phyloP scores from a whole-genome alignment of 2,329 filamentous ascomycete genomes.

The Fusarium chlamydosporum region DNA sequence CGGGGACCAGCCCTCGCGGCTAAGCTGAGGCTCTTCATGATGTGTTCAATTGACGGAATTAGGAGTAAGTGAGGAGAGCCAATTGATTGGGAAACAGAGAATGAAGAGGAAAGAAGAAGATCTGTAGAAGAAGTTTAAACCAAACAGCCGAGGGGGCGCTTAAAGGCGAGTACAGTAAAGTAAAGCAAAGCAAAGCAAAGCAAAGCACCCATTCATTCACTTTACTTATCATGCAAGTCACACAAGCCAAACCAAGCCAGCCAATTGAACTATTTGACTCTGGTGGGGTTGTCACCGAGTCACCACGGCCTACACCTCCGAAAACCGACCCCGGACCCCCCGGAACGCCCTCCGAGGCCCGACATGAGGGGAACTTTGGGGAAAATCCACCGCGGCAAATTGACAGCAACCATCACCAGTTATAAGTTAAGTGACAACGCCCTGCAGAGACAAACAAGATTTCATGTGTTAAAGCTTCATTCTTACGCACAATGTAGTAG shows the following conservation, averaged over 20 bases:
- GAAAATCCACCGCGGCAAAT: constrained; percentile 27
- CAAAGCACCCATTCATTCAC: neutral
- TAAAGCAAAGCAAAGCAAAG: too few relatives aligned
- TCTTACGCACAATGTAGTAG: constrained; percentile 44
- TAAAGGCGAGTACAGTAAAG: constrained; percentile 24
- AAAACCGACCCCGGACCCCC: constrained; percentile 44
- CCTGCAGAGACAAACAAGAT: neutral
- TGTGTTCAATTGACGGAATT: constrained; percentile 44
- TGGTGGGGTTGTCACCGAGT: constrained; percentile 40
- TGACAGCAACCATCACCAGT: neutral
- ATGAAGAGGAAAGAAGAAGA: constrained; percentile 15
- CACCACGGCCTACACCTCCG: constrained; percentile 41
- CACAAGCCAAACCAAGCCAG: constrained; percentile 20
- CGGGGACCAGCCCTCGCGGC: constrained; percentile 53
- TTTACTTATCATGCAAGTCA: constrained; percentile 31
- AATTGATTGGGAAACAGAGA: constrained; percentile 36
- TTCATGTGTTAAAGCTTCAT: constrained; percentile 26
- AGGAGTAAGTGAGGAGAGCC: constrained; percentile 18
- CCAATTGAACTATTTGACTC: constrained; percentile 29
- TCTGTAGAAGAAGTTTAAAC: constrained; percentile 20
- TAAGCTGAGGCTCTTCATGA: constrained; percentile 54
- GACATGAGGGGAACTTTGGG: constrained; percentile 14
- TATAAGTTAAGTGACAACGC: neutral
- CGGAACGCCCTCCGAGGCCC: constrained; percentile 43
- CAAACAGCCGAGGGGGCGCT: constrained; percentile 29